A percentile compares a stretch with the other conserved stretches of the same genome.
Evolutionary conservation across 352 stramenopile genomes (phyloP).

Genomic region (Phytophthora cactorum): DNA sequence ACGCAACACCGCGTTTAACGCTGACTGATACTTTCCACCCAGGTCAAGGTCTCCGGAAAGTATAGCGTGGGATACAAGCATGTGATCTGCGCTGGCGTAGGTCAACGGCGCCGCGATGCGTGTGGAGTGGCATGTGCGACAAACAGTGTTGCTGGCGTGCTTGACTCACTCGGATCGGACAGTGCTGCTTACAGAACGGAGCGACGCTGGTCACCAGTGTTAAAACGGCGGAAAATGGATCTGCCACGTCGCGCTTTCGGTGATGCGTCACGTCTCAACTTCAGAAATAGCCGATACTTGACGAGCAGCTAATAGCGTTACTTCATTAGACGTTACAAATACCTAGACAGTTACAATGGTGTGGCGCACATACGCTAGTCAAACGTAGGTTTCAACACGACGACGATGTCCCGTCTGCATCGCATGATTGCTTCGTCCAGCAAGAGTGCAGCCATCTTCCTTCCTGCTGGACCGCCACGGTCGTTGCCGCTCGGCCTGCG

Average conservation of each 20-base stretch:
- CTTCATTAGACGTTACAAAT: background rate
- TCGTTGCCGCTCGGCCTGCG: slow-evolving; percentile 7
- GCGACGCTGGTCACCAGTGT: slow-evolving; percentile 4
- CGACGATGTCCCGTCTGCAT: slow-evolving; percentile 6
- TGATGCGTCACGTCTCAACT: slow-evolving; percentile 24
- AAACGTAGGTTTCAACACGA: slow-evolving; percentile 12
- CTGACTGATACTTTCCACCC: slow-evolving; percentile 9
- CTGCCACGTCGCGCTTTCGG: slow-evolving; percentile 24
- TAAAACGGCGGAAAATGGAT: slow-evolving; percentile 10
- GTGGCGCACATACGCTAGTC: slow-evolving; percentile 7
- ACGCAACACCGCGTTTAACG: slow-evolving; percentile 22
- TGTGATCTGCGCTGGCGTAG: slow-evolving; percentile 19
- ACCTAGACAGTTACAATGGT: background rate
- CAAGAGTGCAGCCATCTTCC: slow-evolving; percentile 12
- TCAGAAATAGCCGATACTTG: slow-evolving; percentile 25
- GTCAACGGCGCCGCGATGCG: background rate
- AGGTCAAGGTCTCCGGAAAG: slow-evolving; percentile 12
- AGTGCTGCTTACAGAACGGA: no score
- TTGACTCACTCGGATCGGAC: slow-evolving; percentile 8
- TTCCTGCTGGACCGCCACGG: slow-evolving; percentile 9
- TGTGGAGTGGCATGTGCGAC: slow-evolving; percentile 20
- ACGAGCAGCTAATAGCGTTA: background rate
- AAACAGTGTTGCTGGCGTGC: slow-evolving; percentile 14
- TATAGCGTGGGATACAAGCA: slow-evolving; percentile 1
- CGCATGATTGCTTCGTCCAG: slow-evolving; percentile 24